A percentile compares a stretch with the other conserved stretches of the same genome.
phyloP scores from a whole-genome alignment of 2,329 filamentous ascomycete genomes.

The Apiospora hydei region DNA sequence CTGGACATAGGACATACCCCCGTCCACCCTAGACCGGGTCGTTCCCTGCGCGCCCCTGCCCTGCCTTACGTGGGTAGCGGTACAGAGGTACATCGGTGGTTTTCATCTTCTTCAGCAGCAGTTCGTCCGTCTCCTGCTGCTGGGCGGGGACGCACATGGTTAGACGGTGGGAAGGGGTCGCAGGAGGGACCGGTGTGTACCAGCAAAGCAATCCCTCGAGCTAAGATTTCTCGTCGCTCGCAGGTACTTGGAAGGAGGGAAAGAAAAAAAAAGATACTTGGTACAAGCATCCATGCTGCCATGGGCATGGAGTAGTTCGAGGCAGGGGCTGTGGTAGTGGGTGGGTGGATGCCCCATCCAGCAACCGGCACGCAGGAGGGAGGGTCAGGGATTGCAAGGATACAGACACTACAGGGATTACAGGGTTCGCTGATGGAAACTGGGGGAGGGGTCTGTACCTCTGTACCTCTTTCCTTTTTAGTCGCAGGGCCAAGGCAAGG shows the following conservation, averaged over 20 bases:
- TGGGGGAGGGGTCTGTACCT: constrained; percentile 3
- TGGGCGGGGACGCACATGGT: constrained; percentile 15
- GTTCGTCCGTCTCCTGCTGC: constrained; percentile 3
- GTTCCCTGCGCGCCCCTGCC: constrained; percentile 6
- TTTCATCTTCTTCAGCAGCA: constrained; percentile 19
- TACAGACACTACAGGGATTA: background rate
- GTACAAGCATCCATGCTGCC: background rate
- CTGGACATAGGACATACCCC: background rate
- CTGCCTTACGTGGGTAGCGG: constrained; percentile 10
- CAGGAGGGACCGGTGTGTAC: constrained; percentile 17
- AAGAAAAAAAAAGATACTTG: background rate
- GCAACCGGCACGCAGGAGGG: constrained; percentile 18
- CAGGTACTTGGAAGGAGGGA: constrained; percentile 5
- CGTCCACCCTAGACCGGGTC: background rate
- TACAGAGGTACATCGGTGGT: constrained; percentile 2
- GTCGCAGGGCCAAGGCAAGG: constrained; percentile 9
- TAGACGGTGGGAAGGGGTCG: constrained; percentile 11
- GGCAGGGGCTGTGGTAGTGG: constrained; percentile 1
- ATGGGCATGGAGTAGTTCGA: background rate
- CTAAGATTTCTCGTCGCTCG: background rate
- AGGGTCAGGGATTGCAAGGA: constrained; percentile 4
- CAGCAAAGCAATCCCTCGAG: constrained; percentile 5
- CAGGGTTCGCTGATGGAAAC: constrained; percentile 3
- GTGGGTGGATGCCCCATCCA: constrained; percentile 10
- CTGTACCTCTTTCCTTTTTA: constrained; percentile 13